Conservation (phyloP, 176 grass and related monocot species). For the Phragmites australis region DNA sequence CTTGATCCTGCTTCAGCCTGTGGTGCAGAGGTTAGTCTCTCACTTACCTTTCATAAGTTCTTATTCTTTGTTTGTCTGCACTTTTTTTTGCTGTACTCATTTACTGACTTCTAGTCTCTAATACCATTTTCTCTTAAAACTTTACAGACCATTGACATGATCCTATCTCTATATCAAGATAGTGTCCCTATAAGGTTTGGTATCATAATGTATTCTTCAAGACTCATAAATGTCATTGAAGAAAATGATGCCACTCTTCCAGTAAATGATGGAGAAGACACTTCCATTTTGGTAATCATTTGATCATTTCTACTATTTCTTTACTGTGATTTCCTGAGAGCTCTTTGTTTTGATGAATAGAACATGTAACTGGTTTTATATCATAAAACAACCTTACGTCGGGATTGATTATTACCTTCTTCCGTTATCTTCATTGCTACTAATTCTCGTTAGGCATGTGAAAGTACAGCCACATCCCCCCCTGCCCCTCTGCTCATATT, state of each 20-base stretch:
- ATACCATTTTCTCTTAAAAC: slow-evolving; percentile 42
- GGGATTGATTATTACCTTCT: slow-evolving; percentile 4
- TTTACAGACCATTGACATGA: slow-evolving; percentile 78
- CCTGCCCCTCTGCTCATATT: no score
- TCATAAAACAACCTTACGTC: background rate
- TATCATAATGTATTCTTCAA: slow-evolving; percentile 88
- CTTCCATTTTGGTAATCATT: slow-evolving; percentile 76
- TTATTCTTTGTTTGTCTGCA: slow-evolving; percentile 19
- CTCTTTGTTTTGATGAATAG: slow-evolving; percentile 39
- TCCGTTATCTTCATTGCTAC: background rate
- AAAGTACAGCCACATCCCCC: background rate
- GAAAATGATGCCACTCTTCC: slow-evolving; percentile 61
- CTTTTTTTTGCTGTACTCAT: slow-evolving; percentile 34
- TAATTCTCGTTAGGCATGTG: slow-evolving; percentile 14
- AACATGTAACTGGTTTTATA: slow-evolving; percentile 27
- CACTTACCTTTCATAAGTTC: slow-evolving; percentile 18
- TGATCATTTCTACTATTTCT: slow-evolving; percentile 36
- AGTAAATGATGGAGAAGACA: slow-evolving; percentile 55
- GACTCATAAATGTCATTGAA: slow-evolving; percentile 60
- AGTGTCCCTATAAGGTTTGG: slow-evolving; percentile 87
- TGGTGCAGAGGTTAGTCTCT: slow-evolving; percentile 71
- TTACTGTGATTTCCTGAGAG: slow-evolving; percentile 20
- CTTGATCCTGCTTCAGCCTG: slow-evolving; percentile 83
- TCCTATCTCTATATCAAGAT: slow-evolving; percentile 86
- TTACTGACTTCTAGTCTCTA: slow-evolving; percentile 31